A percentile compares a stretch with the other conserved stretches of the same genome.
Evolutionary conservation across 352 stramenopile species (phyloP).

Genomic region (Phytophthora brassicae): DNA sequence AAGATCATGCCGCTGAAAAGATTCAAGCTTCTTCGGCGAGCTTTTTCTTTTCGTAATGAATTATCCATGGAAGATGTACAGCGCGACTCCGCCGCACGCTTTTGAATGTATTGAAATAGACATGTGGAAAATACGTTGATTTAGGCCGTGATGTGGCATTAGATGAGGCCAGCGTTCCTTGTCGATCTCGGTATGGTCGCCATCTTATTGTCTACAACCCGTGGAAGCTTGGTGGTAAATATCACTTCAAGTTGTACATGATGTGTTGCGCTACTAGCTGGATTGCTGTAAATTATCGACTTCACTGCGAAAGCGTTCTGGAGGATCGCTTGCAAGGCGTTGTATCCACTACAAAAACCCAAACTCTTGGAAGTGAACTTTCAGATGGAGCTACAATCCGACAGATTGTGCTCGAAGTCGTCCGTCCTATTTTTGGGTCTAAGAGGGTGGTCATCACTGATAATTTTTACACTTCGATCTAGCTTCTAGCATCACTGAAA

Average conservation of each 20-base stretch:
- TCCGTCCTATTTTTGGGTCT: conserved; percentile 14
- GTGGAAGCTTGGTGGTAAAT: conserved; percentile 32
- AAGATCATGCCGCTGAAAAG: conserved; percentile 24
- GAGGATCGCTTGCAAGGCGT: conserved; percentile 23
- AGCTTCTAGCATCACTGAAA: conserved; percentile 23
- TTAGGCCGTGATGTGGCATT: conserved; percentile 26
- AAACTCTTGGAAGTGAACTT: background rate
- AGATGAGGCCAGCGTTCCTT: conserved; percentile 31
- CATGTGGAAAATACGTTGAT: conserved; percentile 19
- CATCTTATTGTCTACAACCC: conserved; percentile 34
- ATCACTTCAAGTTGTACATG: conserved; percentile 40
- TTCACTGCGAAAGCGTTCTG: conserved; percentile 27
- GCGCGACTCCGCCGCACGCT: conserved; percentile 6
- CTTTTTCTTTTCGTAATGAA: conserved; percentile 14
- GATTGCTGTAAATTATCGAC: conserved; percentile 26
- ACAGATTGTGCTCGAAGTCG: conserved; percentile 29
- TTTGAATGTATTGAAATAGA: conserved; percentile 31
- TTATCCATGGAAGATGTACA: background rate
- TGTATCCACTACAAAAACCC: background rate
- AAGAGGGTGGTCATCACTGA: conserved; percentile 32
- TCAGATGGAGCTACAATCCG: conserved; percentile 3
- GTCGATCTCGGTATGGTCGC: conserved; percentile 21
- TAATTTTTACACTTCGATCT: conserved; percentile 39
- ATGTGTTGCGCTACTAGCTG: conserved; percentile 33
- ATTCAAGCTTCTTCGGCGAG: conserved; percentile 21